Evolutionary conservation across 352 stramenopile species (phyloP).

Genomic region (Globisporangium middletonii): DNA sequence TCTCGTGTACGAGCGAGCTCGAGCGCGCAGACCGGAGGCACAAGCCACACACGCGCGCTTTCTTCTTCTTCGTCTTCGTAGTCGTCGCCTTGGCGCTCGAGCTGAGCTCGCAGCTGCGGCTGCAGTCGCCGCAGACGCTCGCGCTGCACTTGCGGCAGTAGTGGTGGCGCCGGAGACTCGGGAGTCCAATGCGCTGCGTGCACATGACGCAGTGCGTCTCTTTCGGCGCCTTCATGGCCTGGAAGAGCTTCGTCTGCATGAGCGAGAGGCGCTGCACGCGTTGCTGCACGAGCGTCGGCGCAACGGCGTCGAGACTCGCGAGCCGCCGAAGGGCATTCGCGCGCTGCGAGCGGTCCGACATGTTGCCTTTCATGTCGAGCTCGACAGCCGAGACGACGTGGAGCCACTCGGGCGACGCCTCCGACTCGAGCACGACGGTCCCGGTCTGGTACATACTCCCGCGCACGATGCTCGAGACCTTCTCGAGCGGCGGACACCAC

Average conservation of each 20-base stretch:
- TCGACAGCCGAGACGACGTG: constrained; percentile 23
- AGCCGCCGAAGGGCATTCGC: constrained; percentile 8
- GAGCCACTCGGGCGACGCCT: constrained; percentile 12
- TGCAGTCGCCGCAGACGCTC: constrained; percentile 16
- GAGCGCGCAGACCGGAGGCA: constrained; percentile 9
- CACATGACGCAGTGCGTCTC: constrained; percentile 15
- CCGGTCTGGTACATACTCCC: constrained; percentile 31
- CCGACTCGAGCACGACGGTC: constrained; percentile 28
- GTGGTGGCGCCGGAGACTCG: constrained; percentile 10
- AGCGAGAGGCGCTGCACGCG: constrained; percentile 18
- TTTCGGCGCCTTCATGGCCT: constrained; percentile 8
- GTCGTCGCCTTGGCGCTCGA: not conserved
- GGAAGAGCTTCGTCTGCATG: constrained; percentile 13
- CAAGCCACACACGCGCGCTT: constrained; percentile 13
- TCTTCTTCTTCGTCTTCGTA: constrained; percentile 7
- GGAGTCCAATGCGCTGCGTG: constrained; percentile 13
- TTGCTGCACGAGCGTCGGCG: constrained; percentile 9
- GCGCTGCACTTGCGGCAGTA: constrained; percentile 16
- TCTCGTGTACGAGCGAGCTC: not conserved
- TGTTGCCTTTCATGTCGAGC: constrained; percentile 22
- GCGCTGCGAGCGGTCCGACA: constrained; percentile 12
- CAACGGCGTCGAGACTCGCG: constrained; percentile 5
- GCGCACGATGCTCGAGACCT: constrained; percentile 24
- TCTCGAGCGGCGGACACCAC: constrained; percentile 35
- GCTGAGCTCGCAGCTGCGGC: constrained; percentile 8